phyloP scores from a whole-genome alignment of 2,329 filamentous ascomycete genomes.

The Fusarium transvaalense region DNA sequence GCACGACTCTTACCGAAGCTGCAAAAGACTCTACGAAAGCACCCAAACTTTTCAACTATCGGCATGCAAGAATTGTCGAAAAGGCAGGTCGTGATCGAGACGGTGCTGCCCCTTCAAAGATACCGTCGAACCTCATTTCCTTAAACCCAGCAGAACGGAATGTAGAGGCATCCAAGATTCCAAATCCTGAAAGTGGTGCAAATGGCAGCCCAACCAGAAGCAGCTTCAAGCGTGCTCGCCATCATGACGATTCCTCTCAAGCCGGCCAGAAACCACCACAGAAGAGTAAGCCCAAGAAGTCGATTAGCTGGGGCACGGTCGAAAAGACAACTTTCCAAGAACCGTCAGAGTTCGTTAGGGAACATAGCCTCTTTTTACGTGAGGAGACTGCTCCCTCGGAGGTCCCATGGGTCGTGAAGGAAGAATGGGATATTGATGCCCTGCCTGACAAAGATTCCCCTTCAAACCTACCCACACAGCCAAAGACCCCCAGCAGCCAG shows the following conservation, averaged over 20 bases:
- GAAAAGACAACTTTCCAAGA: constrained; percentile 44
- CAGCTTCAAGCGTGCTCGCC: constrained; percentile 21
- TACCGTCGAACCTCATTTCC: constrained; percentile 48
- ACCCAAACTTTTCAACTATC: constrained; percentile 56
- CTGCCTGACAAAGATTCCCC: not conserved
- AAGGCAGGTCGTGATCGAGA: constrained; percentile 59
- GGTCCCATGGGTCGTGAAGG: not conserved
- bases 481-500: constrained; percentile 1
- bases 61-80: constrained; percentile 56
- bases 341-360: constrained; percentile 34
- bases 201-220: constrained; percentile 20
- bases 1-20: constrained; percentile 53
- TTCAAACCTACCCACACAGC: not conserved
- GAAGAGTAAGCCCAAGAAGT: constrained; percentile 45
- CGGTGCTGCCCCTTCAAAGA: constrained; percentile 56
- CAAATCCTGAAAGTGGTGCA: constrained; percentile 7
- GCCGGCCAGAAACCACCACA: not conserved
- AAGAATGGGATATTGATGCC: constrained; percentile 2
- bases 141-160: constrained; percentile 48
- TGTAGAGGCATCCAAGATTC: not conserved
- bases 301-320: constrained; percentile 44
- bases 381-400: not conserved
- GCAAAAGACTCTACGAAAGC: constrained; percentile 58
- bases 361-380: constrained; percentile 44
- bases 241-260: constrained; percentile 1